phyloP scores from a whole-genome alignment of 352 stramenopile species.

The Phytophthora podocarpi region DNA sequence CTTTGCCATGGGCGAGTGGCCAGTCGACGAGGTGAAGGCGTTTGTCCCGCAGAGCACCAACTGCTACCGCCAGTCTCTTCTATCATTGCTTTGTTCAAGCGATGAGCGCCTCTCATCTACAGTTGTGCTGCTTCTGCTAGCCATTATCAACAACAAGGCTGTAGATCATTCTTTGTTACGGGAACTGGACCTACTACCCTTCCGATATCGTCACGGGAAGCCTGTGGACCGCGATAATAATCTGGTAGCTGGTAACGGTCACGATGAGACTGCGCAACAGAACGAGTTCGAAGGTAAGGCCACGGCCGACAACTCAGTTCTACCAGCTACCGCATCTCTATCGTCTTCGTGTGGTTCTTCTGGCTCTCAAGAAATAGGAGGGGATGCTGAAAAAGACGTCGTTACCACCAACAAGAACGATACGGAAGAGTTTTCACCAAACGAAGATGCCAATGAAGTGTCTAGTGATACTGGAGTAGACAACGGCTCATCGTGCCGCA shows the following conservation, averaged over 20 bases:
- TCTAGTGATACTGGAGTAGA: constrained; percentile 4
- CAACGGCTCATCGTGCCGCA: constrained; percentile 1
- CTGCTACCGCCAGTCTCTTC: constrained; percentile 65
- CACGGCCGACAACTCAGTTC: constrained; percentile 2
- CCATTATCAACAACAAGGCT: constrained; percentile 66
- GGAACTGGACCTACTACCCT: constrained; percentile 65
- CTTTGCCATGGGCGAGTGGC: constrained; percentile 81
- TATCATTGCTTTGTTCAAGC: constrained; percentile 63
- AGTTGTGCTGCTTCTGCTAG: constrained; percentile 62
- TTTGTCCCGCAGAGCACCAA: constrained; percentile 53
- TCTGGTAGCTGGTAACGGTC: neutral
- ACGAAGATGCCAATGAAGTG: constrained; percentile 6
- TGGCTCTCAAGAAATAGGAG: constrained; percentile 24
- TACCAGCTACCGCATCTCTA: constrained; percentile 21
- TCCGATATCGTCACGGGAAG: constrained; percentile 44
- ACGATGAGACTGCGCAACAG: neutral
- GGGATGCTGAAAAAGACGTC: constrained; percentile 11
- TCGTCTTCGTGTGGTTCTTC: constrained; percentile 33
- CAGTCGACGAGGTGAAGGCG: constrained; percentile 64
- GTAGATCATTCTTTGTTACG: constrained; percentile 68
- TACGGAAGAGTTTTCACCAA: neutral
- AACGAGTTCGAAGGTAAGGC: constrained; percentile 8
- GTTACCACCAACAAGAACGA: constrained; percentile 1
- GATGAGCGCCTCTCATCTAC: constrained; percentile 71
- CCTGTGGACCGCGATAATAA: neutral